Evolutionary conservation across 306 rosid species (phyloP).

Genomic region (Sesbania bispinosa): DNA sequence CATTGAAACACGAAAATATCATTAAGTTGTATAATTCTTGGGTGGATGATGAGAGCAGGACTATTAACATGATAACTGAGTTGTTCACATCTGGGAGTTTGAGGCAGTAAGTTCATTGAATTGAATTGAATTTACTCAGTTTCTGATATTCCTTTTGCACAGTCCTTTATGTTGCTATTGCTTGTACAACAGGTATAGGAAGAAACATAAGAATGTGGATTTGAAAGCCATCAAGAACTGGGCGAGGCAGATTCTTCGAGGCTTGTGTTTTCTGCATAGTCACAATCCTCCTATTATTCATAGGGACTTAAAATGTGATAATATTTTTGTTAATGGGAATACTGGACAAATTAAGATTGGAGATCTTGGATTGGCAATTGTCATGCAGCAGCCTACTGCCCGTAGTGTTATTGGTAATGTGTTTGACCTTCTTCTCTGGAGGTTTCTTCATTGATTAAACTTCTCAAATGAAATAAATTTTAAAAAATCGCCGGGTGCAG

Average conservation of each 20-base stretch:
- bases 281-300: conserved; percentile 82
- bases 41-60: conserved; percentile 72
- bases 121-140: background rate
- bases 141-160: background rate
- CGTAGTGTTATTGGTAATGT: conserved; percentile 75
- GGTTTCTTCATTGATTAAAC: background rate
- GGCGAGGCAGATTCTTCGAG: conserved; percentile 90
- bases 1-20: conserved; percentile 74
- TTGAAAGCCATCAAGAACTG: conserved; percentile 89
- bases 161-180: background rate
- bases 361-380: conserved; percentile 89
- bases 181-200: conserved; percentile 53
- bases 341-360: conserved; percentile 85
- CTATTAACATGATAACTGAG: conserved; percentile 84
- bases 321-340: conserved; percentile 83
- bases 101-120: conserved; percentile 61
- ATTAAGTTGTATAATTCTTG: conserved; percentile 67
- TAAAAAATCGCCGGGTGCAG: conserved; percentile 26
- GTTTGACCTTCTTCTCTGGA: background rate
- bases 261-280: conserved; percentile 72
- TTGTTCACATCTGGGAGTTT: conserved; percentile 89
- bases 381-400: conserved; percentile 88
- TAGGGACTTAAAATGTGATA: conserved; percentile 93
- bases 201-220: conserved; percentile 66
- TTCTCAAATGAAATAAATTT: background rate